Evolutionary conservation across 2,329 filamentous ascomycete species (phyloP).

Genomic region (Plenodomus biglobosus): DNA sequence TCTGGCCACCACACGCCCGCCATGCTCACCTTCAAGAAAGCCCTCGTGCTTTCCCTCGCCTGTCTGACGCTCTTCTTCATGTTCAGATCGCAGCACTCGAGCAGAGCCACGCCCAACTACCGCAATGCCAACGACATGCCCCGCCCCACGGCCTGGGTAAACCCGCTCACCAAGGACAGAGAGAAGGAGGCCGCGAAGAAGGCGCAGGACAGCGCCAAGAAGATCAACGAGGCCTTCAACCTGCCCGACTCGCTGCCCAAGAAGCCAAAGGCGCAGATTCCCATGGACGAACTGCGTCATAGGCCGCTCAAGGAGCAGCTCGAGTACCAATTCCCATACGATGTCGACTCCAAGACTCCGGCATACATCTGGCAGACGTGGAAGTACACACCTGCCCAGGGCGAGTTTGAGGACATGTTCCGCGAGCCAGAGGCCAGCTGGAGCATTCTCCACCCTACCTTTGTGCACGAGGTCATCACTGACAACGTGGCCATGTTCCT

Average conservation of each 20-base stretch:
- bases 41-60: slow-evolving; percentile 69
- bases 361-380: slow-evolving; percentile 99
- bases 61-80: slow-evolving; percentile 71
- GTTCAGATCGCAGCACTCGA: slow-evolving; percentile 61
- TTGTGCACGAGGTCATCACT: slow-evolving; percentile 96
- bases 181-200: slow-evolving; percentile 14
- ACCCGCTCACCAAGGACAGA: slow-evolving; percentile 20
- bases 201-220: slow-evolving; percentile 17
- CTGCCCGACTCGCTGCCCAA: slow-evolving; percentile 38
- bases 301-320: slow-evolving; percentile 78
- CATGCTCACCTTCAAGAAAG: slow-evolving; percentile 80
- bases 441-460: slow-evolving; percentile 82
- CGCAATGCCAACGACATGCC: slow-evolving; percentile 41
- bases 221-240: slow-evolving; percentile 33
- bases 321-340: slow-evolving; percentile 91
- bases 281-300: slow-evolving; percentile 68
- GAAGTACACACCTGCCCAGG: slow-evolving; percentile 80
- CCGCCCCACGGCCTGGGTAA: slow-evolving; percentile 38
- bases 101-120: slow-evolving; percentile 32
- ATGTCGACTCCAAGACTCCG: slow-evolving; percentile 83
- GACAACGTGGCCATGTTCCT: slow-evolving; percentile 81
- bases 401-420: slow-evolving; percentile 72
- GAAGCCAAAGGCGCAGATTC: slow-evolving; percentile 59
- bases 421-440: slow-evolving; percentile 85
- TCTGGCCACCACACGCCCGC: slow-evolving; percentile 22